These are phyloP conservation scores for Blastomyces gilchristii DNA, from an alignment of 2,329 filamentous ascomycete species.

Conservation along the genomic window DNA sequence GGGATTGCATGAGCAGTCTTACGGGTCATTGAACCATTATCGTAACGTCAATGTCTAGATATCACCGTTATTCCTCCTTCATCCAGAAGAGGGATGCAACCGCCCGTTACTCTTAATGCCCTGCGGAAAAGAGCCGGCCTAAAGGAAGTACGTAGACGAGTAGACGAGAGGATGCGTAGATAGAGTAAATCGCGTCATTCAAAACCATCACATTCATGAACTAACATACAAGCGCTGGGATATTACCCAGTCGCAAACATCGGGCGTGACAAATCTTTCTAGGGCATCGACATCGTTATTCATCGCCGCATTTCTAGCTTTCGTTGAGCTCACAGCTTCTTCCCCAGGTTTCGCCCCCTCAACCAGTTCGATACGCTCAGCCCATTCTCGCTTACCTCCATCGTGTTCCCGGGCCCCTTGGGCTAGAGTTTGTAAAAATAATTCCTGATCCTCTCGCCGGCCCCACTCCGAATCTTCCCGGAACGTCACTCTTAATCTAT, in stretches of 20 bases:
- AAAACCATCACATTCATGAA: neutral
- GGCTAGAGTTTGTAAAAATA: slow-evolving; percentile 30
- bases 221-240: slow-evolving; percentile 24
- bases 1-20: neutral
- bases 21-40: neutral
- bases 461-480: slow-evolving; percentile 35
- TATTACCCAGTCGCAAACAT: slow-evolving; percentile 27
- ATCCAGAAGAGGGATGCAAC: too few species aligned
- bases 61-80: neutral
- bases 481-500: slow-evolving; percentile 37
- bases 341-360: slow-evolving; percentile 29
- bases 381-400: slow-evolving; percentile 35
- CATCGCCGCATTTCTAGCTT: slow-evolving; percentile 29
- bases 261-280: slow-evolving; percentile 27
- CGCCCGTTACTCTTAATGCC: neutral
- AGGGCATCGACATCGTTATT: slow-evolving; percentile 24
- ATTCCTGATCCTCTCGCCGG: slow-evolving; percentile 29
- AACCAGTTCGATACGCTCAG: slow-evolving; percentile 32
- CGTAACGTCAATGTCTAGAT: neutral
- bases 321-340: slow-evolving; percentile 36
- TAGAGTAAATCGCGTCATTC: neutral
- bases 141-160: neutral
- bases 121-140: neutral
- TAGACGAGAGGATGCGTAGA: neutral
- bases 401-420: slow-evolving; percentile 28